Percentiles rank a stretch among this genome's conserved stretches.
These are phyloP conservation scores for Coemansia sp. DNA, from an alignment of 192 early-diverging fungal species.

Conservation along the genomic window DNA sequence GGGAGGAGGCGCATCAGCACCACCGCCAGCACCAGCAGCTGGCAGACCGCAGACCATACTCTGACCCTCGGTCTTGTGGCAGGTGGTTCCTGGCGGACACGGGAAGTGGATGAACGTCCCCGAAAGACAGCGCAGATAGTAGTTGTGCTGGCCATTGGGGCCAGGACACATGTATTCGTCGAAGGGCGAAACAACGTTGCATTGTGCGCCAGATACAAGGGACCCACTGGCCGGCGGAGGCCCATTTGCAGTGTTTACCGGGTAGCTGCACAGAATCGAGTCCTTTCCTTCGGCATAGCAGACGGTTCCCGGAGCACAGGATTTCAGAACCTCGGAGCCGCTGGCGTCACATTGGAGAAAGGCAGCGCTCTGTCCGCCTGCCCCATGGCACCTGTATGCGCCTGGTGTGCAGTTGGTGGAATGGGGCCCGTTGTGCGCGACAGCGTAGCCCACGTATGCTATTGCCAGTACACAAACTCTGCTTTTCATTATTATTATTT, in stretches of 20 bases:
- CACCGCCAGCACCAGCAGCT: not conserved
- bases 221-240: conserved; percentile 18
- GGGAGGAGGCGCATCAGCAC: not conserved
- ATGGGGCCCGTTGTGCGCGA: not conserved
- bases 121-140: conserved; percentile 42
- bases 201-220: conserved; percentile 27
- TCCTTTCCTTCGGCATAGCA: conserved; percentile 39
- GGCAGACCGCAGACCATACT: conserved; percentile 41
- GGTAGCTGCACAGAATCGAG: conserved; percentile 43
- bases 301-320: conserved; percentile 46
- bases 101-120: conserved; percentile 41
- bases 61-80: conserved; percentile 39
- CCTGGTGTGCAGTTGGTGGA: conserved; percentile 27
- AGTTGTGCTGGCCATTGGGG: conserved; percentile 27
- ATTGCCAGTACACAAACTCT: conserved; percentile 3
- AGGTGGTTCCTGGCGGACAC: conserved; percentile 46
- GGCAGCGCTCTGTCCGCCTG: conserved; percentile 30
- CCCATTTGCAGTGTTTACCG: conserved; percentile 25
- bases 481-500: conserved; percentile 7
- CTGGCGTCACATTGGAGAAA: conserved; percentile 43
- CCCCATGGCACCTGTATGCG: conserved; percentile 30
- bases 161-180: conserved; percentile 54
- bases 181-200: conserved; percentile 27
- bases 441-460: not conserved
- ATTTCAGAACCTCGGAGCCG: conserved; percentile 29